Conservation (phyloP, 306 rosid genomes). For the Begonia peltatifolia region DNA sequence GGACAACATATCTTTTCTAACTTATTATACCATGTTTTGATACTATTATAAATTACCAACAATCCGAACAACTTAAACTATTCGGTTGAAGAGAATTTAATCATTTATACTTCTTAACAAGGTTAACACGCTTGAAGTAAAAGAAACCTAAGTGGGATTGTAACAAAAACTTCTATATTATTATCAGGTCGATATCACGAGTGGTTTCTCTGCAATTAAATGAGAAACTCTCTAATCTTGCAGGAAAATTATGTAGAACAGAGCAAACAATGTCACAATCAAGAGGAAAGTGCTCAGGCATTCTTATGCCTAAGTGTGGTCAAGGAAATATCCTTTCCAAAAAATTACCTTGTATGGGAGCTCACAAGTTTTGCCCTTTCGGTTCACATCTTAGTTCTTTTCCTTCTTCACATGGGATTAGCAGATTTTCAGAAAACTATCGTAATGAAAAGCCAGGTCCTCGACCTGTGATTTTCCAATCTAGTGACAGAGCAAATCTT, state of each 20-base stretch:
- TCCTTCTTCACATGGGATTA: constrained; percentile 17
- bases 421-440: neutral
- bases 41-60: too few species aligned
- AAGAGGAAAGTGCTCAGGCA: constrained; percentile 21
- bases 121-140: neutral
- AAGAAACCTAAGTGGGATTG: too few species aligned
- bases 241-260: constrained; percentile 38
- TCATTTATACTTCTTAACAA: neutral
- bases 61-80: neutral
- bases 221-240: constrained; percentile 9
- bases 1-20: too few species aligned
- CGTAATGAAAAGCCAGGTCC: constrained; percentile 3
- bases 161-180: neutral
- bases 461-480: constrained; percentile 15
- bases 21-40: too few species aligned
- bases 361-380: constrained; percentile 17
- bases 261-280: constrained; percentile 25
- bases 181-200: constrained; percentile 1
- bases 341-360: constrained; percentile 13
- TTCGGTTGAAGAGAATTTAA: neutral
- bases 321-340: constrained; percentile 10
- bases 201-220: constrained; percentile 1
- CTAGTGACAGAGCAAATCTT: constrained; percentile 18
- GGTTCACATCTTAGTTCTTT: constrained; percentile 10
- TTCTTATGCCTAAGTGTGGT: constrained; percentile 9